Base-by-base conservation (phyloP, 805 yeast species). In the Pichia phayaonensis region DNA sequence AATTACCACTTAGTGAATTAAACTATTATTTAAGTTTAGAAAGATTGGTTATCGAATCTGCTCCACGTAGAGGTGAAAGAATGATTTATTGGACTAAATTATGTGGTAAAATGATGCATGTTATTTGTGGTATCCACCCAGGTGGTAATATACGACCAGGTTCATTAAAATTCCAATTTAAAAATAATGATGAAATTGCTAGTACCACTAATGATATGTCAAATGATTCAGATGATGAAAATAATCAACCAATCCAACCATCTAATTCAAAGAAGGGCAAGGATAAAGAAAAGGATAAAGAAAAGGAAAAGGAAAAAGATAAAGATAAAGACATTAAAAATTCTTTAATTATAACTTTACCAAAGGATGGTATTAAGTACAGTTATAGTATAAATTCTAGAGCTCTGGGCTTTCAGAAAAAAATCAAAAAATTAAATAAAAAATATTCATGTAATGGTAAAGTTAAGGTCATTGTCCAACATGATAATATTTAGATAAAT, bases 41-140 rank as follows among this genome's bases (percentile, higher is more conserved):
- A 56, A 73, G 70, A 44, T 59, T 77, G 38, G 82, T 79, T 6
- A 61, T 75, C 48, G 72, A 77, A 46, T 65, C 72, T 1, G 70
- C 68, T 45, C 66, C 69, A n/a, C 61, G 63, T 42, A 55, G 61
- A 22, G 72, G 72, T 34, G 77, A 75, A 47, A 68, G 74, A 47
- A 68, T 77, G 29, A 71, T 80, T 23, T 84, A 86, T 79, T 84
- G 90, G 90, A 83, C 88, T 2, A 74, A 79, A 59, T 83, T 80
- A 59, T 72, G 81, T 55, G 92, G 92, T 26, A 77, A 82, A 48
- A 74, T 84, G 56, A 83, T 84, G 87, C 83, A 80, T 63, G 84
- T 84, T 44, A 78, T 84, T 43, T 85, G 90, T 63, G 89, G 89
- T 63, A 84, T 85, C 48, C 86, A 82, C 63, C 92, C 92, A 7